phyloP scores from a whole-genome alignment of 768 basidiomycete species.

The Leccinum imitatum region DNA sequence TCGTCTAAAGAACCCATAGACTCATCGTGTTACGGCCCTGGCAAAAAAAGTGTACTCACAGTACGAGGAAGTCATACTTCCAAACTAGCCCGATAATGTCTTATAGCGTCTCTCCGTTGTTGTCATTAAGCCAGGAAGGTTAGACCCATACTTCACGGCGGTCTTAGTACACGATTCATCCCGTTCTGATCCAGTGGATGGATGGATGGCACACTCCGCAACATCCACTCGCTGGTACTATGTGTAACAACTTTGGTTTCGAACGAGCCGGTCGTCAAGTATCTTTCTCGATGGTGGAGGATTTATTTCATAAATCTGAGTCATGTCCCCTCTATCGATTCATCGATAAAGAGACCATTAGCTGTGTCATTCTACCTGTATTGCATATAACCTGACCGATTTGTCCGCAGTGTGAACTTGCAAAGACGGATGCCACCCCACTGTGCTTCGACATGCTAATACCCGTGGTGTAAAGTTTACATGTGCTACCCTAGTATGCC shows the following conservation, averaged over 20 bases:
- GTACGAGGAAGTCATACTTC: slow-evolving; percentile 69
- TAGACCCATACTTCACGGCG: slow-evolving; percentile 60
- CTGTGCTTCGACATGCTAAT: slow-evolving; percentile 40
- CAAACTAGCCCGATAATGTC: slow-evolving; percentile 63
- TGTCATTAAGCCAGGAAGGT: slow-evolving; percentile 76
- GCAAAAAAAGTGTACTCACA: slow-evolving; percentile 46
- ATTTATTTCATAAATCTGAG: slow-evolving; percentile 50
- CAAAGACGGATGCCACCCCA: slow-evolving; percentile 59
- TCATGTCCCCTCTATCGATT: slow-evolving; percentile 64
- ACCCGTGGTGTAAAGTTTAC: not conserved
- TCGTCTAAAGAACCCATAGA: slow-evolving; percentile 46
- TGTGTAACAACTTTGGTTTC: slow-evolving; percentile 73
- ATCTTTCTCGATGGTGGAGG: slow-evolving; percentile 56
- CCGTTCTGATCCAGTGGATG: too few species aligned
- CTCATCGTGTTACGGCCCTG: not conserved
- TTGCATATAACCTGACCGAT: slow-evolving; percentile 41
- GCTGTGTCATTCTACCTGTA: not conserved
- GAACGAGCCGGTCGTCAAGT: slow-evolving; percentile 67
- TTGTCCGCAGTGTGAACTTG: slow-evolving; percentile 47
- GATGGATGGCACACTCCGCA: not conserved
- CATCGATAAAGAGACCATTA: slow-evolving; percentile 25
- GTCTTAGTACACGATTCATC: not conserved
- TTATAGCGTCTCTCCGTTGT: slow-evolving; percentile 58
- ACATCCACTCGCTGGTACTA: slow-evolving; percentile 50
- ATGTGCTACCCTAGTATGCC: slow-evolving; percentile 68